A percentile compares a stretch with the other conserved stretches of the same genome.
These are phyloP conservation scores for Debaryomyces sp. DNA, from an alignment of 1,139 yeast genomes.

Conservation along the genomic window DNA sequence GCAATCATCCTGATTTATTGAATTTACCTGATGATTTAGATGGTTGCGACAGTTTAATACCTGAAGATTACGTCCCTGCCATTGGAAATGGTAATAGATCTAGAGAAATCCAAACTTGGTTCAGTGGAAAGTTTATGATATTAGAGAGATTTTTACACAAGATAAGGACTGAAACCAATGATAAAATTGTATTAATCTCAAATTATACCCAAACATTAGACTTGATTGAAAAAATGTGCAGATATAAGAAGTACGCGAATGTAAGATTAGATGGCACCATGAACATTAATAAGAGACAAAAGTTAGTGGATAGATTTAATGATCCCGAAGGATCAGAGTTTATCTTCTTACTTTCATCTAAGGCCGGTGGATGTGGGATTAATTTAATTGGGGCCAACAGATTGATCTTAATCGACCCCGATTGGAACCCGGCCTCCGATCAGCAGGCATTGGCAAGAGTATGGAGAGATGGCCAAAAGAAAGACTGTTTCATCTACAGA, in stretches of 20 bases:
- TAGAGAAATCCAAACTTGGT: constrained; percentile 62
- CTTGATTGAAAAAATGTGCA: constrained; percentile 83
- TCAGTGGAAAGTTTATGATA: constrained; percentile 63
- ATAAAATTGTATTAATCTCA: constrained; percentile 90
- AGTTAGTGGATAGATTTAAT: constrained; percentile 86
- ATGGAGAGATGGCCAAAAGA: constrained; percentile 99
- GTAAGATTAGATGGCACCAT: constrained; percentile 90
- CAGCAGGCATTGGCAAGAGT: constrained; percentile 98
- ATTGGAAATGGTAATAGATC: constrained; percentile 39
- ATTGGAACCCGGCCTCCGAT: constrained; percentile 99
- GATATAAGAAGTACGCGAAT: constrained; percentile 72
- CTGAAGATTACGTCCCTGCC: constrained; percentile 66
- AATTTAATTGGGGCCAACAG: constrained; percentile 96
- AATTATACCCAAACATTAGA: constrained; percentile 95
- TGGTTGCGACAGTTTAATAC: constrained; percentile 66
- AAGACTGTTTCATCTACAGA: constrained; percentile 92
- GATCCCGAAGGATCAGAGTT: constrained; percentile 90
- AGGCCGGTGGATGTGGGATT: constrained; percentile 99
- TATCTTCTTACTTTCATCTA: constrained; percentile 84
- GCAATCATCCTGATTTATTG: constrained; percentile 90
- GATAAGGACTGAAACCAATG: constrained; percentile 80
- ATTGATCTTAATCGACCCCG: constrained; percentile 87
- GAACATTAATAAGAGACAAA: constrained; percentile 90
- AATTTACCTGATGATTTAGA: constrained; percentile 75
- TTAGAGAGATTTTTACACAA: constrained; percentile 76